Base-by-base conservation (phyloP, 148 eudicot genomes). In the Amaranthus hypochondriacus region DNA sequence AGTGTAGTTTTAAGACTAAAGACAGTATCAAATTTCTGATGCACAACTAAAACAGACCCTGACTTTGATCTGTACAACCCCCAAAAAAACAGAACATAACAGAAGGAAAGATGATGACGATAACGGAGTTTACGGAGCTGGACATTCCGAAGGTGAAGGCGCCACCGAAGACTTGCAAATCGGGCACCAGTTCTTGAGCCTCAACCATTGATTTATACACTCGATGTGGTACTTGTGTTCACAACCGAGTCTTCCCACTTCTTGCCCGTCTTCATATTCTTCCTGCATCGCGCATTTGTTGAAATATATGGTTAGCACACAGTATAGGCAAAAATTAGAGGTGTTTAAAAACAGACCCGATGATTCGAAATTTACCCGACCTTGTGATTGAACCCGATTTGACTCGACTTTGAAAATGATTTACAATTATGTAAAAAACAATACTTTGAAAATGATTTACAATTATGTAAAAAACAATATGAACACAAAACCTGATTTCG, bases 131-230 rank as follows among this genome's bases (percentile, higher is more conserved):
- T n/a, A 65, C 39, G 42, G 66, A 42, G 72, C 39, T 5, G 48
- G 68, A 6, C 75, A 51, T 9, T 81, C 60, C 15, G 84, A 69
- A 42, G 79, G 68, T 4, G 84, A 64, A 53, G 89, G 76, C n/a
- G 75, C 79, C 14, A 83, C 96, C 3, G 91, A 85, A 69, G 80
- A 76, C 84, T 94, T 94, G 91, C 98, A 95, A 76, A 95, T 83
- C 9, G 98, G 98, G 78, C 98, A 95, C 98, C 98, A 95, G 76
- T 92, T 95, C 88, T 95, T 95, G 59, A 88, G 78, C 75, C 82
- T 82, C 80, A 95, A 57, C 98, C 98, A 95, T 76, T 86, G 85
- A 18, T 87, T 52, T 73, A 92, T 78, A 71, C 98, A 95, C 51
- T 53, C 80, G 5, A 57, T 70, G 78, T 95, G 98, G 71, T 83